These are phyloP conservation scores for Wickerhamomyces bisporus DNA, from an alignment of 805 yeast species.

Conservation along the genomic window DNA sequence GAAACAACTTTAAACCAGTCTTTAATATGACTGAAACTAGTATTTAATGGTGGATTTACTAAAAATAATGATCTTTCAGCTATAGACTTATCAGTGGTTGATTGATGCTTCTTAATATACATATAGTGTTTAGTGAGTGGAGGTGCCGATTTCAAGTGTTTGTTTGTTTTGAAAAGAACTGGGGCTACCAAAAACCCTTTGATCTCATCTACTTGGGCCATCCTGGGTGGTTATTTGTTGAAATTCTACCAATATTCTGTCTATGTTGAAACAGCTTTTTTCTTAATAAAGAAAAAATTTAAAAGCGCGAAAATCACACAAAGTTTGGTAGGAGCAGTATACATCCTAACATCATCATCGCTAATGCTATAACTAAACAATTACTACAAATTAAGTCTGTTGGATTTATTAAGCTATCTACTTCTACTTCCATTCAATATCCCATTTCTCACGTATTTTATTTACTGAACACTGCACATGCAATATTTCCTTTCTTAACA, in stretches of 20 bases:
- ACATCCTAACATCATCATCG: too few relatives aligned
- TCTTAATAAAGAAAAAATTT: background rate
- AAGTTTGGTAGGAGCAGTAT: too few relatives aligned
- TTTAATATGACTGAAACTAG: constrained; percentile 48
- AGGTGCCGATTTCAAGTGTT: constrained; percentile 1
- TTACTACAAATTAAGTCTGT: too few relatives aligned
- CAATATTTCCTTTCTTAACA: constrained; percentile 8
- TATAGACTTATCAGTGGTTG: constrained; percentile 36
- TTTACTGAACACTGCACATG: constrained; percentile 4
- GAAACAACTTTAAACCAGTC: constrained; percentile 54
- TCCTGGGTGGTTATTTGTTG: background rate
- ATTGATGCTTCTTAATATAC: constrained; percentile 60
- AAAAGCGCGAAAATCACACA: background rate
- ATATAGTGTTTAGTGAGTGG: constrained; percentile 44
- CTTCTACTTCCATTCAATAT: background rate
- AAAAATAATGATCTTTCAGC: constrained; percentile 62
- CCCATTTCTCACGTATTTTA: constrained; percentile 5
- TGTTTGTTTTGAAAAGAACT: constrained; percentile 33
- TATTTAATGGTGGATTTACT: constrained; percentile 67
- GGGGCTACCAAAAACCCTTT: constrained; percentile 55
- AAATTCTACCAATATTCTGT: background rate
- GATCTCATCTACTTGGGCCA: constrained; percentile 33
- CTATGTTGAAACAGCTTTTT: too few relatives aligned
- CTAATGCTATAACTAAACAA: too few relatives aligned
- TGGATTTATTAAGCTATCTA: too few relatives aligned